These are phyloP conservation scores for Sedum album DNA, from an alignment of 164 flowering plant genomes.

Conservation along the genomic window DNA sequence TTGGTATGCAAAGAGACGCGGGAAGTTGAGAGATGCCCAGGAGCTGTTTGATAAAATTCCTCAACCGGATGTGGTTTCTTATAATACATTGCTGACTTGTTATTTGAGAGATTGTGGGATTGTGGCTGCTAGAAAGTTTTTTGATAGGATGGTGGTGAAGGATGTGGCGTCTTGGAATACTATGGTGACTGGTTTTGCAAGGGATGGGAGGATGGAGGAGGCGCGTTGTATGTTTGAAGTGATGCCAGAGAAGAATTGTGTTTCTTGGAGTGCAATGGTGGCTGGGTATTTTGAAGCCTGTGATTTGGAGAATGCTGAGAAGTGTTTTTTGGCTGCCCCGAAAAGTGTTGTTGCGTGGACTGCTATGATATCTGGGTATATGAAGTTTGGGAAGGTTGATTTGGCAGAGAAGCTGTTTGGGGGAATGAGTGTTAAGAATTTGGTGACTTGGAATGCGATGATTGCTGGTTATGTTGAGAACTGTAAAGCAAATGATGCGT, in stretches of 20 bases:
- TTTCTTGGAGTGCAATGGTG: conserved; percentile 44
- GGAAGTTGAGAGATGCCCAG: conserved; percentile 25
- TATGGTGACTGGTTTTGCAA: conserved; percentile 33
- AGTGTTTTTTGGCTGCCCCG: conserved; percentile 22
- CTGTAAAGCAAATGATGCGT: conserved; percentile 24
- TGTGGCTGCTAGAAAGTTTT: conserved; percentile 22
- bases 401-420: conserved; percentile 26
- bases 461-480: conserved; percentile 39
- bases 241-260: conserved; percentile 33
- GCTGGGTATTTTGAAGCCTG: conserved; percentile 38
- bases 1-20: conserved; percentile 18
- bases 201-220: conserved; percentile 21
- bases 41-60: conserved; percentile 40
- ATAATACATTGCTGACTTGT: conserved; percentile 35
- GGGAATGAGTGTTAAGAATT: conserved; percentile 29
- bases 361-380: conserved; percentile 34
- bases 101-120: conserved; percentile 20
- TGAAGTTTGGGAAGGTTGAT: conserved; percentile 30
- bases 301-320: conserved; percentile 22
- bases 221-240: conserved; percentile 24
- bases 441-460: conserved; percentile 46
- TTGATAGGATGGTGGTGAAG: conserved; percentile 24
- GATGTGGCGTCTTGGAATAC: conserved; percentile 43
- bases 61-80: conserved; percentile 33
- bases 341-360: conserved; percentile 38